Base-by-base conservation (phyloP, 176 grass and related monocot genomes). In the Tuctoria greenei region DNA sequence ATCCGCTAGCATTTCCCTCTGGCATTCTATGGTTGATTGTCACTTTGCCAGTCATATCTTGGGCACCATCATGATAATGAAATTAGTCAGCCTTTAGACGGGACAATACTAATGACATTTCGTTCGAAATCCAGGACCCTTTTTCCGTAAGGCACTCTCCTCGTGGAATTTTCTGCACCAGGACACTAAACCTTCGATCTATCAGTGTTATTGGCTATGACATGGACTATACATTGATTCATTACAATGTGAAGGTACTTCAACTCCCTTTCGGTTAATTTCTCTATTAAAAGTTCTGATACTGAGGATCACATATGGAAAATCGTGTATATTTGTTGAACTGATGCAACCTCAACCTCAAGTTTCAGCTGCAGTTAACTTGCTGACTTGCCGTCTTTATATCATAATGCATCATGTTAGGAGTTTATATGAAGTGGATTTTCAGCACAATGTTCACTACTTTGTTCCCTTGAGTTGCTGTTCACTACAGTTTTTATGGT, bases 151-250 rank as follows among this genome's bases (percentile, higher is more conserved):
- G 86, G 56, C 82, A 97, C 75, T 93, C 91, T 83, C 70, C 94
- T 75, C 86, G 88, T 63, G 94, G 88, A 74, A 87, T 97, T 83
- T 97, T 97, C 86, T 97, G 94, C 77, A 93, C 80, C 79, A 89
- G 94, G 49, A 97, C 91, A 45, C 79, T 97, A 54, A 97, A 97
- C 89, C 94, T 97, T 62, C 85, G 91, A 76, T 97, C 94, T 16
- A 91, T 97, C 43, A 87, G 94, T 81, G 94, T 69, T 43, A 87
- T 97, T 78, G 94, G 94, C 43, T 97, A 97, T 15, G 94, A 97
- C 79, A 97, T 97, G 94, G 94, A 97, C 72, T 97, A 97, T 72
- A 97, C 94, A 81, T 77, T 97, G 67, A 62, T 97, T 84, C 94
- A 97, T 56, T 97, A 97, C 62, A 97, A 91, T 64, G 91, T 97